Percentiles rank a stretch among this genome's conserved stretches.
Conservation (phyloP, 2,329 filamentous ascomycete genomes). For the Claviceps pazoutovae region DNA sequence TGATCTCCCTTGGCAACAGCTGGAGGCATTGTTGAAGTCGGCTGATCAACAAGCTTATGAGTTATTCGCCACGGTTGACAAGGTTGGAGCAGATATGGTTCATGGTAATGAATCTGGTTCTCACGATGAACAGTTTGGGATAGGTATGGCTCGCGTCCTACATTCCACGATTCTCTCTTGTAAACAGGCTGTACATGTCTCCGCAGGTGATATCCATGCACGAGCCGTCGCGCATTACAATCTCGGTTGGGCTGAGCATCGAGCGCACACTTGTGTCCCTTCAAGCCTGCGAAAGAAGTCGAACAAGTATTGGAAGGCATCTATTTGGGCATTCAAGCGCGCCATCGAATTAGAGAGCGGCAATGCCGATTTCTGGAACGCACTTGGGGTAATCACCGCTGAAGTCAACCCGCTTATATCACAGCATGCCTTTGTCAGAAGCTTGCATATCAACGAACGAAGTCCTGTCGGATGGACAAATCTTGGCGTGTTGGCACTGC, state of each 20-base stretch:
- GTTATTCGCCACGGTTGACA: conserved; percentile 56
- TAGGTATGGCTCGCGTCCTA: conserved; percentile 44
- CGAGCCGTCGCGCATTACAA: conserved; percentile 97
- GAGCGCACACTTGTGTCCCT: conserved; percentile 57
- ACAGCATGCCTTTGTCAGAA: conserved; percentile 86
- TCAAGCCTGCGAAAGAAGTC: conserved; percentile 38
- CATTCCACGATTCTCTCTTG: conserved; percentile 69
- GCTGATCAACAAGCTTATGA: conserved; percentile 42
- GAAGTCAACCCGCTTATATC: conserved; percentile 74
- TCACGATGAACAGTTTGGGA: conserved; percentile 32
- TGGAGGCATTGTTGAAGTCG: conserved; percentile 45
- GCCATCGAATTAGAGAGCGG: conserved; percentile 91
- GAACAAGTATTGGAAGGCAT: conserved; percentile 60
- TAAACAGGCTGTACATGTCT: conserved; percentile 69
- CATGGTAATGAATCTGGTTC: conserved; percentile 30
- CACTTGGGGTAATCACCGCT: conserved; percentile 81
- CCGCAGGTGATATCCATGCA: conserved; percentile 63
- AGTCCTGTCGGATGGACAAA: conserved; percentile 84
- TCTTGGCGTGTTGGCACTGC: conserved; percentile 68
- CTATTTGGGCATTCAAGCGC: conserved; percentile 84
- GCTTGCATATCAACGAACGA: conserved; percentile 81
- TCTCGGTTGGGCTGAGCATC: conserved; percentile 83
- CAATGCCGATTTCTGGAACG: conserved; percentile 95
- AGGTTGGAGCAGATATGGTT: conserved; percentile 32
- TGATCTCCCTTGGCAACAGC: conserved; percentile 45